A percentile compares a stretch with the other conserved stretches of the same genome.
Evolutionary conservation across 2,329 filamentous ascomycete species (phyloP).

Genomic region (Leptographium wingfieldii): DNA sequence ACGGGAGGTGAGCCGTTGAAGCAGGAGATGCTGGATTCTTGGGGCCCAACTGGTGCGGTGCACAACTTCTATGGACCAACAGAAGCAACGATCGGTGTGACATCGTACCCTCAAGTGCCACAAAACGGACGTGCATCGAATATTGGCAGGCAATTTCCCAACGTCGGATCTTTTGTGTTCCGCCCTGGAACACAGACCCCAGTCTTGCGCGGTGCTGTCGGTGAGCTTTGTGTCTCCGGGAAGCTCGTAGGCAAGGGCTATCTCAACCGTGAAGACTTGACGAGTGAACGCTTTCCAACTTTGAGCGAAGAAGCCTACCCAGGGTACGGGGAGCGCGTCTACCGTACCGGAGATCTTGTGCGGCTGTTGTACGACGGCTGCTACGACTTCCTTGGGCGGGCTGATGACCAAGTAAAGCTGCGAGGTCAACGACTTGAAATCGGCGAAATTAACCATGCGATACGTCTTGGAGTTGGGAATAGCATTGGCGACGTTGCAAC

Average conservation of each 20-base stretch:
- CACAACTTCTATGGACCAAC: conserved; percentile 92
- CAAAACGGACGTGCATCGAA: conserved; percentile 70
- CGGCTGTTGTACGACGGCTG: conserved; percentile 66
- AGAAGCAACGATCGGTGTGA: conserved; percentile 85
- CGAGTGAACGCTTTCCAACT: conserved; percentile 59
- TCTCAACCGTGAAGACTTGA: conserved; percentile 67
- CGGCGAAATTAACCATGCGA: conserved; percentile 78
- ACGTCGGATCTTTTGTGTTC: conserved; percentile 75
- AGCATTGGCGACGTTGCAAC: conserved; percentile 59
- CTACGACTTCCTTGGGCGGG: conserved; percentile 77
- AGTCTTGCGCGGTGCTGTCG: conserved; percentile 65
- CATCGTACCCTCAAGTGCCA: conserved; percentile 75
- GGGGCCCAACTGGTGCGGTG: conserved; percentile 69
- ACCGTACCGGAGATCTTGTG: conserved; percentile 82
- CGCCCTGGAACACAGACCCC: conserved; percentile 54
- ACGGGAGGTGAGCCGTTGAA: conserved; percentile 82
- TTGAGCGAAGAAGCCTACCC: conserved; percentile 24
- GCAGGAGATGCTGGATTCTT: conserved; percentile 76
- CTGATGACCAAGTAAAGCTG: conserved; percentile 86
- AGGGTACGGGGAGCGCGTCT: conserved; percentile 49
- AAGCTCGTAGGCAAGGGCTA: conserved; percentile 84
- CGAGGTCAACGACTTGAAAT: conserved; percentile 82
- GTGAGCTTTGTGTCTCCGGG: conserved; percentile 81
- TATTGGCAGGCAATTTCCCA: conserved; percentile 76
- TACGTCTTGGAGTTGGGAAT: conserved; percentile 44